Conservation (phyloP, 2,329 filamentous ascomycete species). For the Aspergillus calidoustus region DNA sequence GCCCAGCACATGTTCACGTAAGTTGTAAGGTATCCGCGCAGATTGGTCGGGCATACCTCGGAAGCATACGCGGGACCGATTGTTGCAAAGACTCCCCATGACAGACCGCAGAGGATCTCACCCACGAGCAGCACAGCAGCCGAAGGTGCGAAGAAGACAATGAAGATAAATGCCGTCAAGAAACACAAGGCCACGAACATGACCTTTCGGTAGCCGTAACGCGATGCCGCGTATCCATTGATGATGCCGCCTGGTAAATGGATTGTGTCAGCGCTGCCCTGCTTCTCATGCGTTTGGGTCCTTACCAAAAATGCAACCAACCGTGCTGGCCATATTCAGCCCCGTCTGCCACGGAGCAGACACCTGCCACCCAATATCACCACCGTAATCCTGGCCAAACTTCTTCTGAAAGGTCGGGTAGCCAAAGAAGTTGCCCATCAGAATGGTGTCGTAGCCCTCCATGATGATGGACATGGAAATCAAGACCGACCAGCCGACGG, state of each 20-base stretch:
- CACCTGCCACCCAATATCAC: slow-evolving; percentile 45
- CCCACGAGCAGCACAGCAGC: slow-evolving; percentile 63
- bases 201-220: slow-evolving; percentile 18
- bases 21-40: slow-evolving; percentile 58
- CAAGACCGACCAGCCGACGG: slow-evolving; percentile 39
- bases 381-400: slow-evolving; percentile 25
- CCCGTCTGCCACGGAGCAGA: slow-evolving; percentile 63
- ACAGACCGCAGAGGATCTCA: slow-evolving; percentile 66
- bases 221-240: slow-evolving; percentile 68
- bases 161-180: slow-evolving; percentile 62
- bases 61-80: slow-evolving; percentile 60
- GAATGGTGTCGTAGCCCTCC: slow-evolving; percentile 58
- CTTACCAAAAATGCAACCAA: slow-evolving; percentile 67
- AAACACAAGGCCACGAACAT: slow-evolving; percentile 58
- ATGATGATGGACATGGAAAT: slow-evolving; percentile 56
- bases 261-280: no score
- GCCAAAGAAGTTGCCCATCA: slow-evolving; percentile 55
- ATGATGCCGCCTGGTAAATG: slow-evolving; percentile 48
- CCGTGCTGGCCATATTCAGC: slow-evolving; percentile 60
- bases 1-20: slow-evolving; percentile 64
- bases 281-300: no score
- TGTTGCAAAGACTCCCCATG: slow-evolving; percentile 59
- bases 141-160: slow-evolving; percentile 68
- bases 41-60: slow-evolving; percentile 50
- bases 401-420: slow-evolving; percentile 50